Conservation (phyloP, 495 filamentous ascomycete genomes). For the Aspergillus leporis region DNA sequence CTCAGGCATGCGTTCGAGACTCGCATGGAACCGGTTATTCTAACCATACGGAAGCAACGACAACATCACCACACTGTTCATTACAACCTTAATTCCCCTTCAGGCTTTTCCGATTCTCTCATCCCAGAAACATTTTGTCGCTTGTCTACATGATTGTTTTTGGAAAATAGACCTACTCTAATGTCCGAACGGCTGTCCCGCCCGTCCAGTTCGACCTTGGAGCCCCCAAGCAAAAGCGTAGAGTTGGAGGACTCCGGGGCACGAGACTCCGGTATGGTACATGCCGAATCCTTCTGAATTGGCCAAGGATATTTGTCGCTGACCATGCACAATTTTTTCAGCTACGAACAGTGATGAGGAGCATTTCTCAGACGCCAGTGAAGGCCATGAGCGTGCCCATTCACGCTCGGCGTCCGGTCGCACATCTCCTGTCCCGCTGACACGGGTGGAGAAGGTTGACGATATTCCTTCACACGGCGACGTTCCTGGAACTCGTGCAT, state of each 20-base stretch:
- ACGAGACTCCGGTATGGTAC: constrained; percentile 70
- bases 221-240: constrained; percentile 66
- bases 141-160: constrained; percentile 22
- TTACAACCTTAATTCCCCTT: constrained; percentile 12
- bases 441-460: constrained; percentile 64
- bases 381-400: constrained; percentile 51
- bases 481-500: constrained; percentile 62
- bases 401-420: constrained; percentile 38
- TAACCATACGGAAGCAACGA: constrained; percentile 15
- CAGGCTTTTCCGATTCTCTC: constrained; percentile 8
- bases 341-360: constrained; percentile 76
- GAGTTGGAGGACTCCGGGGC: constrained; percentile 75
- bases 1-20: constrained; percentile 41
- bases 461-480: constrained; percentile 58
- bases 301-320: constrained; percentile 4
- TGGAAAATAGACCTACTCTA: constrained; percentile 21
- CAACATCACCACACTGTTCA: constrained; percentile 26
- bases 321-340: constrained; percentile 14
- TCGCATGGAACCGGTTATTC: constrained; percentile 36
- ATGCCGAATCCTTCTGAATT: neutral
- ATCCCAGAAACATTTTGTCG: neutral
- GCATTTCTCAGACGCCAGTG: constrained; percentile 87
- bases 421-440: constrained; percentile 59
- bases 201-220: constrained; percentile 47
- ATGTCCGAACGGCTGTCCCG: constrained; percentile 46